Percentiles rank a stretch among this genome's conserved stretches.
These are phyloP conservation scores for Magnaporthiopsis incrustans DNA, from an alignment of 2,329 filamentous ascomycete species.

Conservation along the genomic window DNA sequence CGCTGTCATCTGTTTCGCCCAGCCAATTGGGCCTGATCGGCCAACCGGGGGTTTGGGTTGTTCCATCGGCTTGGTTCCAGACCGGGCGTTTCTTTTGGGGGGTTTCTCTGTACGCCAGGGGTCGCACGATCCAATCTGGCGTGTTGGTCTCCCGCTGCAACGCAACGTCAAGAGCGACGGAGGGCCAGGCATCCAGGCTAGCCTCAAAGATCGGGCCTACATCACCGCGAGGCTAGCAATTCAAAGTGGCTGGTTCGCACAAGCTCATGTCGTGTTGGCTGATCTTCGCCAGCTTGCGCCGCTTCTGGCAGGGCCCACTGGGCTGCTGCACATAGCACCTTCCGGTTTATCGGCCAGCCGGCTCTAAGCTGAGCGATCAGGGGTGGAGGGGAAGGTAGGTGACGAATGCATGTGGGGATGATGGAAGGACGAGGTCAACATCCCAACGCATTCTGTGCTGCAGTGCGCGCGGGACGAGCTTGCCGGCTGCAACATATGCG, in stretches of 20 bases:
- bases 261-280: neutral
- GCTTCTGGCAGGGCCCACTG: neutral
- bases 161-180: neutral
- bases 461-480: neutral
- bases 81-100: neutral
- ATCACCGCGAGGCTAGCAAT: neutral
- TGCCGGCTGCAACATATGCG: neutral
- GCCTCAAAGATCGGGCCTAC: neutral
- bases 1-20: neutral
- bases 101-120: neutral
- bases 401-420: neutral
- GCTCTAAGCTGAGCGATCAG: neutral
- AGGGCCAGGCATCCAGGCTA: neutral
- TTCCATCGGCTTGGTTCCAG: neutral
- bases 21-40: neutral
- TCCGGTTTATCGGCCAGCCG: neutral
- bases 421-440: neutral
- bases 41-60: neutral
- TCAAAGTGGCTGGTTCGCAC: neutral
- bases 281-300: neutral
- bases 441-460: neutral
- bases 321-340: neutral
- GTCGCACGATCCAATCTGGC: neutral
- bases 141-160: neutral
- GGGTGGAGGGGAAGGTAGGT: neutral